phyloP scores from a whole-genome alignment of 805 yeast genomes.

The Myxozyma neotropica region DNA sequence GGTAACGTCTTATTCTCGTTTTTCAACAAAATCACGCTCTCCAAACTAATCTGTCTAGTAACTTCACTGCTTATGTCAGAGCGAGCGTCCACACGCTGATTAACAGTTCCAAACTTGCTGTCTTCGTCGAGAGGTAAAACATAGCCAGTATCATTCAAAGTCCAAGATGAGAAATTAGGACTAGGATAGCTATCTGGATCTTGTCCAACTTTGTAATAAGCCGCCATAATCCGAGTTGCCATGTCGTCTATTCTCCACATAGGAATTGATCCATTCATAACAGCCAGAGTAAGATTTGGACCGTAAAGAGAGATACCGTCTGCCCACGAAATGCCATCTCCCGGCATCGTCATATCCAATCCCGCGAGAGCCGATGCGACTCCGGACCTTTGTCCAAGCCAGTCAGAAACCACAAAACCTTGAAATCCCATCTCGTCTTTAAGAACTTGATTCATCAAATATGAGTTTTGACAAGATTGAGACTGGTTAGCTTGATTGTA shows the following conservation, averaged over 20 bases:
- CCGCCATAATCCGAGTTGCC: conserved; percentile 61
- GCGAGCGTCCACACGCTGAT: conserved; percentile 59
- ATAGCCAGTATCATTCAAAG: conserved; percentile 57
- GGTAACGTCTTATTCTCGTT: conserved; percentile 57
- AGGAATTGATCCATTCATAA: conserved; percentile 58
- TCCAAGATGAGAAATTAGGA: conserved; percentile 64
- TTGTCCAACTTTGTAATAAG: conserved; percentile 53
- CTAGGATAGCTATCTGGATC: conserved; percentile 46
- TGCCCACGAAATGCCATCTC: conserved; percentile 46
- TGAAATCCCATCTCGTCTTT: conserved; percentile 67
- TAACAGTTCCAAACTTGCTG: conserved; percentile 58
- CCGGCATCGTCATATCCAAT: conserved; percentile 70
- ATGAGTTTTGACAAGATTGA: conserved; percentile 62
- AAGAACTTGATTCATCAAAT: conserved; percentile 55
- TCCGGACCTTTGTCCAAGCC: conserved; percentile 67
- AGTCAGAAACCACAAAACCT: conserved; percentile 67
- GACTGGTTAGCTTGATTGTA: conserved; percentile 60
- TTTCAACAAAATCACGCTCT: conserved; percentile 59
- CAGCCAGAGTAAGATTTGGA: conserved; percentile 56
- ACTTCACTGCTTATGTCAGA: conserved; percentile 47
- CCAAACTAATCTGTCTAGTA: conserved; percentile 58
- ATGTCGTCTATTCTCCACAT: conserved; percentile 60
- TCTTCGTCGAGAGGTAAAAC: conserved; percentile 55
- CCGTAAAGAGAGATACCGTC: conserved; percentile 62
- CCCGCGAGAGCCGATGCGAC: conserved; percentile 61